phyloP scores from a whole-genome alignment of 768 basidiomycete genomes.

The Suillus fuscotomentosus region DNA sequence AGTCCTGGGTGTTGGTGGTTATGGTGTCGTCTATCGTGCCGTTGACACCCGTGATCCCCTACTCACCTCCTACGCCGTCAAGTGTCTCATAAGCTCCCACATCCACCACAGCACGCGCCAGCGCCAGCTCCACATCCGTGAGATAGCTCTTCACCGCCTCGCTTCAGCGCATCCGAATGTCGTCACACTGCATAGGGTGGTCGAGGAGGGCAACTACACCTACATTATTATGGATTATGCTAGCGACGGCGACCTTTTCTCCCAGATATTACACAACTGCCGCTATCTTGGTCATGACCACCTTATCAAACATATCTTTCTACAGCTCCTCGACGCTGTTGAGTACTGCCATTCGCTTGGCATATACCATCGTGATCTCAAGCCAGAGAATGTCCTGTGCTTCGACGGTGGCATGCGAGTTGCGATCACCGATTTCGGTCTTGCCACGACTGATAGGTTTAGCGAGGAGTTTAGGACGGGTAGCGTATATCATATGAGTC shows the following conservation, averaged over 20 bases:
- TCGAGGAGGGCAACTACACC: conserved; percentile 78
- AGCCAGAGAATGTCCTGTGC: conserved; percentile 95
- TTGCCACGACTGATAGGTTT: conserved; percentile 83
- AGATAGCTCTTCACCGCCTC: conserved; percentile 79
- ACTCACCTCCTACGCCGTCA: conserved; percentile 77
- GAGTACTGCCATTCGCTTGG: conserved; percentile 89
- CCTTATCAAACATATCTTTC: conserved; percentile 86
- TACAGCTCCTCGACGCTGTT: conserved; percentile 92
- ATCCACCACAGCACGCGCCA: conserved; percentile 48
- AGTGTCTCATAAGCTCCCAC: conserved; percentile 72
- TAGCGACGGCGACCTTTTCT: conserved; percentile 87
- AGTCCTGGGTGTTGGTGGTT: conserved; percentile 90
- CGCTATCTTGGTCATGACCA: conserved; percentile 82
- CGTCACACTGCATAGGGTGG: conserved; percentile 84
- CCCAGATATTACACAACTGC: conserved; percentile 75
- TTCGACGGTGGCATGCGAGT: conserved; percentile 74
- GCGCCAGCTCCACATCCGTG: conserved; percentile 79
- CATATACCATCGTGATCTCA: conserved; percentile 95
- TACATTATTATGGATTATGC: conserved; percentile 96
- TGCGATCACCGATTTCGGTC: conserved; percentile 92
- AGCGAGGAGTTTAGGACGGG: conserved; percentile 92
- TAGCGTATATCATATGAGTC: conserved; percentile 99
- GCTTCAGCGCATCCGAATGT: conserved; percentile 77
- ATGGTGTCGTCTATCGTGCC: conserved; percentile 93
- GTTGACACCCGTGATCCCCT: conserved; percentile 53